Evolutionary conservation across 179 eudicot genomes (phyloP), one percentile per base, ranked within the genome.

Genomic region (Silene vulgaris): DNA sequence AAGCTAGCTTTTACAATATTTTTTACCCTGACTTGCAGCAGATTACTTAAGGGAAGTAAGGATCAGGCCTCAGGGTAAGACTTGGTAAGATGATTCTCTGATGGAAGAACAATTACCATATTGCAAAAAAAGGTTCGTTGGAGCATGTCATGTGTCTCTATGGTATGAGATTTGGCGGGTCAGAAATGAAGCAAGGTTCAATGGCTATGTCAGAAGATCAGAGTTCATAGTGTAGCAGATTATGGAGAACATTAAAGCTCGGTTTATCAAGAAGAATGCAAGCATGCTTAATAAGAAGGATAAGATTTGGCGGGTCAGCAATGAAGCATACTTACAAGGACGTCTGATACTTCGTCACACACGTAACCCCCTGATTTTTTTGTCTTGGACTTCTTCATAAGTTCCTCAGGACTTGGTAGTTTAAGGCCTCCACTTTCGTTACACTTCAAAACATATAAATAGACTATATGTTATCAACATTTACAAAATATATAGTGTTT

Each of bases 131-230:
- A 50, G 9, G 56, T 50, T 50, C 56, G 56, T 50, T 50, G 56
- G 56, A 50, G 56, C 56, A 50, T 50, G 56, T 50, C 56, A 50
- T 50, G 56, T 50, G 56, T 50, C 56, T 50, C 56, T 50, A 50
- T 50, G 56, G 9, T 50, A 50, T 50, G 56, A 50, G 56, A 50
- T 50, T 6, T 50, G 56, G 56, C 8, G 56, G 9, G 56, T 50
- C 9, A 50, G 56, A 50, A 50, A 50, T 50, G 14, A 50, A 50
- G 56, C 56, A 50, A 50, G 56, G 56, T 6, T 50, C 8, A 50
- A 50, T 50, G 56, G 56, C 9, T 50, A 50, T 50, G 56, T 50
- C 56, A 50, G 14, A 6, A 50, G 8, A 50, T 14, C 56, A 50
- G 5, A 50, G 56, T 50, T 6, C 56, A 50, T 50, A 50, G 56